These are phyloP conservation scores for Suillus alpinus DNA, from an alignment of 768 basidiomycete genomes.

Conservation along the genomic window DNA sequence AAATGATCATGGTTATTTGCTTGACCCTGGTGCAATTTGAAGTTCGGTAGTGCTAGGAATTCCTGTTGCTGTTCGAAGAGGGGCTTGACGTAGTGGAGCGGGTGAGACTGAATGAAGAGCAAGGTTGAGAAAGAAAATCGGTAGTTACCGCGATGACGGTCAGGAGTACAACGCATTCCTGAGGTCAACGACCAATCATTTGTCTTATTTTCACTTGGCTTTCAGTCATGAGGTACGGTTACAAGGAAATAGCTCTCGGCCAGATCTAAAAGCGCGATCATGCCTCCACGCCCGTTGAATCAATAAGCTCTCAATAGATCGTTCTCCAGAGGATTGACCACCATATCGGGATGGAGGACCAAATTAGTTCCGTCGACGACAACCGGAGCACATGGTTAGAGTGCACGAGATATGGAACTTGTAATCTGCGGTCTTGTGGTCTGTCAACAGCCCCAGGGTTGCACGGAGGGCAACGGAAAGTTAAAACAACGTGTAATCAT, in stretches of 20 bases:
- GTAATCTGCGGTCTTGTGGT: not conserved
- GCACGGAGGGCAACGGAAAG: not conserved
- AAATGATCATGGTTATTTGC: conserved; percentile 20
- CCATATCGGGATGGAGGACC: conserved; percentile 6
- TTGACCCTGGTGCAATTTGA: conserved; percentile 29
- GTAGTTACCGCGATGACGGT: conserved; percentile 10
- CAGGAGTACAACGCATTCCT: conserved; percentile 3
- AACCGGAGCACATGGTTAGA: conserved; percentile 9
- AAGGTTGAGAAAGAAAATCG: conserved; percentile 3
- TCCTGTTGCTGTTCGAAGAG: not conserved
- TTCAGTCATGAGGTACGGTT: conserved; percentile 2
- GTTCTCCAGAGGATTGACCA: not conserved
- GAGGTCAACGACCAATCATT: conserved; percentile 5
- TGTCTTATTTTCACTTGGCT: conserved; percentile 7
- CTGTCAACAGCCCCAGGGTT: not conserved
- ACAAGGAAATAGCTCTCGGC: not conserved
- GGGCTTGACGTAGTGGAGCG: not conserved
- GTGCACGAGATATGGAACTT: not conserved
- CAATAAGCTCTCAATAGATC: conserved; percentile 4
- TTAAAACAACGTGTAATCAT: not conserved
- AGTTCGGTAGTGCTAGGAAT: conserved; percentile 11
- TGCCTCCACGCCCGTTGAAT: not conserved
- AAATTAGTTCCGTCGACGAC: not conserved
- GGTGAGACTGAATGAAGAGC: not conserved
- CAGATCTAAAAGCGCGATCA: not conserved